These are phyloP conservation scores for Colletotrichum lupini DNA, from an alignment of 2,329 filamentous ascomycete genomes.

Conservation along the genomic window DNA sequence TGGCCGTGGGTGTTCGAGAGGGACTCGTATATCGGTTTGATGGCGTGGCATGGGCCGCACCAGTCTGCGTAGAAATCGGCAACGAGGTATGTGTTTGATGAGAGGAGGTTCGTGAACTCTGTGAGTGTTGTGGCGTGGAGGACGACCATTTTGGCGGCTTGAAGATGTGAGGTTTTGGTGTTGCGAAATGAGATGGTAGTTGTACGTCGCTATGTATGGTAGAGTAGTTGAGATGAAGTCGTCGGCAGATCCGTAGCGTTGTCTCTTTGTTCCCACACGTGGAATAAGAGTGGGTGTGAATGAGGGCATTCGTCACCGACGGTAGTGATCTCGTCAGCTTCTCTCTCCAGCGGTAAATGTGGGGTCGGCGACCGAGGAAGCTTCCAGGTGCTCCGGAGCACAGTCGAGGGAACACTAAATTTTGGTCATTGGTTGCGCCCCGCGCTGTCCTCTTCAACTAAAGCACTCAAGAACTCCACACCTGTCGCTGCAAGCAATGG, in stretches of 20 bases:
- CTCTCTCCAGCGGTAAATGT: constrained; percentile 4
- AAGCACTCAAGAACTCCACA: not conserved
- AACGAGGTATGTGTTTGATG: constrained; percentile 60
- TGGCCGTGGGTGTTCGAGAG: constrained; percentile 52
- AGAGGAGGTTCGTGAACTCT: constrained; percentile 62
- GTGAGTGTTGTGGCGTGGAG: constrained; percentile 52
- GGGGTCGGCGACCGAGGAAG: constrained; percentile 17
- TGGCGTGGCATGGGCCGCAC: constrained; percentile 71
- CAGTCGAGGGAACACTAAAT: not conserved
- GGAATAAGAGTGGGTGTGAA: not conserved
- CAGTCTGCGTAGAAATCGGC: constrained; percentile 70
- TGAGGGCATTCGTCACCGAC: not conserved
- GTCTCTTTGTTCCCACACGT: not conserved
- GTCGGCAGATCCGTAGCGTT: no score
- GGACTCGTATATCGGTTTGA: constrained; percentile 64
- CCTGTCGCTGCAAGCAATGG: not conserved
- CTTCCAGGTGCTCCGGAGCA: constrained; percentile 24
- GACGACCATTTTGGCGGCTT: constrained; percentile 43
- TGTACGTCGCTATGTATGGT: not conserved
- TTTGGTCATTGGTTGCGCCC: not conserved
- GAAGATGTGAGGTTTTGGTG: not conserved
- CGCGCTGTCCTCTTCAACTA: not conserved
- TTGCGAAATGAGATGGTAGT: not conserved
- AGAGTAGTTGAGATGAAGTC: not conserved
- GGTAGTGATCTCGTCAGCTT: constrained; percentile 4